Percentiles rank a stretch among this genome's conserved stretches.
These are phyloP conservation scores for Gossypium raimondii DNA, from an alignment of 345 rosid genomes.

Conservation along the genomic window DNA sequence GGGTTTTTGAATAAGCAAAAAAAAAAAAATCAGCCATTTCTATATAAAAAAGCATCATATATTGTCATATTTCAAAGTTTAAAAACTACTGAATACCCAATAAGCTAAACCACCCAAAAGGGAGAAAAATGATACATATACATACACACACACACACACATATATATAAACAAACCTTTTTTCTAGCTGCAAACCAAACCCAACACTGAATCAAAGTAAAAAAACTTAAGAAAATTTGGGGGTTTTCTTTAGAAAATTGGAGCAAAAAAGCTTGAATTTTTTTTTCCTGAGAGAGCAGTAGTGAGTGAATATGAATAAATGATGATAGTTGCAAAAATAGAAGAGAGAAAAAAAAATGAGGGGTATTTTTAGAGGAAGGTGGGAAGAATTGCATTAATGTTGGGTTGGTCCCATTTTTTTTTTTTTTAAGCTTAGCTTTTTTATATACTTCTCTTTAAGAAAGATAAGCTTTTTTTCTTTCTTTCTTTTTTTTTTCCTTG, in stretches of 20 bases:
- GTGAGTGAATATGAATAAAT: background rate
- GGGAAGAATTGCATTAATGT: conserved; percentile 30
- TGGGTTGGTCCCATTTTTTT: conserved; percentile 32
- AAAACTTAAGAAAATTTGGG: too few relatives aligned
- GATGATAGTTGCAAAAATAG: background rate
- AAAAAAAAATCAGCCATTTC: background rate
- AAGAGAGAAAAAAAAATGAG: background rate
- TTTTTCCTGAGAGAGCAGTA: background rate
- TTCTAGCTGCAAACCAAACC: conserved; percentile 8
- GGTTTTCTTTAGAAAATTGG: background rate
- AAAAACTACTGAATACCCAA: background rate
- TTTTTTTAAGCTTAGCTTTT: conserved; percentile 14
- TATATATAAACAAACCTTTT: conserved; percentile 18
- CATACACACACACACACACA: too few relatives aligned
- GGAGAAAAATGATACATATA: background rate
- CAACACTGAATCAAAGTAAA: conserved; percentile 18
- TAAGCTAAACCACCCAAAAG: conserved; percentile 3
- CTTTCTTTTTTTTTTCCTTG: too few relatives aligned
- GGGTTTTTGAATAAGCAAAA: conserved; percentile 3
- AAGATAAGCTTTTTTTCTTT: too few relatives aligned
- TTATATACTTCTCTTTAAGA: too few relatives aligned
- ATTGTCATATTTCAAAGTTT: background rate
- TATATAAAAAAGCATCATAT: background rate
- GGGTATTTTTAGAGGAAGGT: conserved; percentile 14
- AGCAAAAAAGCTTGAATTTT: background rate